Percentiles rank a stretch among this genome's conserved stretches.
These are phyloP conservation scores for Corymbia maculata DNA, from an alignment of 345 rosid species.

Conservation along the genomic window DNA sequence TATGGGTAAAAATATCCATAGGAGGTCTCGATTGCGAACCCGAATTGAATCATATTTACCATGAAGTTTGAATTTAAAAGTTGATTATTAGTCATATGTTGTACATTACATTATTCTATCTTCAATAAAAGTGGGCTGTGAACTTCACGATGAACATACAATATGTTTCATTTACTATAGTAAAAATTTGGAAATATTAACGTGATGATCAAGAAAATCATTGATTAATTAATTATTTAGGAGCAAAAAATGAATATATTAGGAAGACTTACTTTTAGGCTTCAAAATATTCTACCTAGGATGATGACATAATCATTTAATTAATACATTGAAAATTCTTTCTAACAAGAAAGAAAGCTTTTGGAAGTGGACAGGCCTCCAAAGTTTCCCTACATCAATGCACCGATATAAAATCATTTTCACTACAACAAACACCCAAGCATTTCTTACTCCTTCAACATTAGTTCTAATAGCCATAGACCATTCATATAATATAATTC, in stretches of 20 bases:
- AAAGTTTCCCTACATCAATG: background rate
- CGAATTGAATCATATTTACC: too few species aligned
- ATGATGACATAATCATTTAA: background rate
- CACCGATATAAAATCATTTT: background rate
- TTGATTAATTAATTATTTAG: background rate
- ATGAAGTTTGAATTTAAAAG: too few species aligned
- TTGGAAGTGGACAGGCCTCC: background rate
- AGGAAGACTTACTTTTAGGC: background rate
- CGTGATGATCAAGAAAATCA: background rate
- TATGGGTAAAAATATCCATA: too few species aligned
- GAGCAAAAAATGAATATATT: background rate
- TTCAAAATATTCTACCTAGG: background rate
- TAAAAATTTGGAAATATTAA: background rate
- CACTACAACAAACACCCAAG: background rate
- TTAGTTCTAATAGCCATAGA: background rate
- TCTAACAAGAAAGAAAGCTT: background rate
- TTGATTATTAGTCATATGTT: too few species aligned
- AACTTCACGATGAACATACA: accelerated
- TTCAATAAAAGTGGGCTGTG: background rate
- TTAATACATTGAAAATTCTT: background rate
- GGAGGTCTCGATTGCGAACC: background rate
- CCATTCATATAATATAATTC: too few species aligned
- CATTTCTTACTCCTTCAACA: background rate
- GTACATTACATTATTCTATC: background rate
- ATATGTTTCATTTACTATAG: background rate